Base-by-base conservation (phyloP, 139 green algal genomes). In the Tetradesmus obliquus region DNA sequence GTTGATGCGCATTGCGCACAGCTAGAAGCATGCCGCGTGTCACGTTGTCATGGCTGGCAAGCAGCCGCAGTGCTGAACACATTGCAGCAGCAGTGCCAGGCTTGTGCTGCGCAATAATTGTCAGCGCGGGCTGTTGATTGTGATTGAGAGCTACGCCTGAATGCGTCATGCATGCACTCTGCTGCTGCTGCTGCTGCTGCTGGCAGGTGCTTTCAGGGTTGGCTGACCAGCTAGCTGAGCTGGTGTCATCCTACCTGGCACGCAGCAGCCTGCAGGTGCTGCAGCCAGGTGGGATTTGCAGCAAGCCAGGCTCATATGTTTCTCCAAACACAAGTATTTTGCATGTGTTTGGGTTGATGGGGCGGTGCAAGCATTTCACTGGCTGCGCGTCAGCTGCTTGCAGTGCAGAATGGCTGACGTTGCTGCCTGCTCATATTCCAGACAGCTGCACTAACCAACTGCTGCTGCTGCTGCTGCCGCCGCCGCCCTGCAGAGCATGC, bases 231-330 rank as follows among this genome's bases (percentile, higher is more conserved):
- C 87, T 94, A 60, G 86, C 90, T 12, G 8, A 55, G 19, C 79
- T 94, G 57, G 53, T 94, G 3, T 20, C 51, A 4, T 55, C 60
- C 4, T 92, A 92, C 86, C 82, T 92, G 12, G 22, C 91, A 24
- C 55, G n/a, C 9, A 88, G 89, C 55, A 84, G 76, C 80, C 32
- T 87, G 19, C 1, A 72, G 55, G 32, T 86, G 13, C 17, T 69
- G 62, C n/a, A 69, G 20, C 24, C 22, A 82, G 45, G 76, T 72
- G 45, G 5, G 74, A 3, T 20, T 17, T 15, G 58, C 32, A 45
- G 32, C 32, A 45, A 45, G 32, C 32, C 32, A 45, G 32, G 32
- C 32, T 45, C 32, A 45, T 45, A 45, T 45, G 32, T 45, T 45
- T 45, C 32, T 45, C 32, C 32, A 45, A 45, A 45, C 32, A 45